Base-by-base conservation (phyloP, 306 rosid genomes). In the Dryas drummondii region DNA sequence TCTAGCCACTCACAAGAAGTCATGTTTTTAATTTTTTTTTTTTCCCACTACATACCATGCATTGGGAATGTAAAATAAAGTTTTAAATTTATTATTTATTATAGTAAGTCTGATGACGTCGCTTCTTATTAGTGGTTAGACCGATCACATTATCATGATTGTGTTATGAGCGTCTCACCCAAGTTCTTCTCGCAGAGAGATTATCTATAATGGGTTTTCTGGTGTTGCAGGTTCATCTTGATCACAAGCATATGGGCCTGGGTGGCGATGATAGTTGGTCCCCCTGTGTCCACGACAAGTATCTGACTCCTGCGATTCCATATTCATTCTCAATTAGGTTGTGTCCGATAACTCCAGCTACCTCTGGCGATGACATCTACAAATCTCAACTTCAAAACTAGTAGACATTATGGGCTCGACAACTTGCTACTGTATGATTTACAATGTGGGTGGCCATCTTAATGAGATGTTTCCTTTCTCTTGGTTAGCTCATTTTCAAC, bases 261-360 rank as follows among this genome's bases (percentile, higher is more conserved):
- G 97, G 89, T 12, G 98, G 98, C 70, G 98, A 94, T 60, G 97
- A 94, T 81, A 91, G 98, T 82, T 94, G 98, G 98, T 84, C 97
- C 16, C 98, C 97, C 6, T 51, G 85, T 42, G 97, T 88, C 58
- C 98, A 94, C 50, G 74, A 83, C 2, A 79, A 85, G 32, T 91
- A 86, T 81, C 81, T 90, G 82, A 17, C 91, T 80, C 88, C 90
- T 51, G 65, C 96, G 6, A 77, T 75, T 58, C 87, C 96, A 0
- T 81, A 84, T 81, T 83, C 93, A 0, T 94, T 91, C 79, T 87
- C 97, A 17, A 75, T 91, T 32, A 83, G 96, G 86, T 54, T 94
- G 50, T 67, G 54, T 77, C 97, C 93, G 0, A 74, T 88, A 53
- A 91, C 88, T 47, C 81, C 91, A 14, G 72, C 88, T 60, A 71